A percentile compares a stretch with the other conserved stretches of the same genome.
phyloP scores from a whole-genome alignment of 805 yeast species.

The Starmerella asiatica region DNA sequence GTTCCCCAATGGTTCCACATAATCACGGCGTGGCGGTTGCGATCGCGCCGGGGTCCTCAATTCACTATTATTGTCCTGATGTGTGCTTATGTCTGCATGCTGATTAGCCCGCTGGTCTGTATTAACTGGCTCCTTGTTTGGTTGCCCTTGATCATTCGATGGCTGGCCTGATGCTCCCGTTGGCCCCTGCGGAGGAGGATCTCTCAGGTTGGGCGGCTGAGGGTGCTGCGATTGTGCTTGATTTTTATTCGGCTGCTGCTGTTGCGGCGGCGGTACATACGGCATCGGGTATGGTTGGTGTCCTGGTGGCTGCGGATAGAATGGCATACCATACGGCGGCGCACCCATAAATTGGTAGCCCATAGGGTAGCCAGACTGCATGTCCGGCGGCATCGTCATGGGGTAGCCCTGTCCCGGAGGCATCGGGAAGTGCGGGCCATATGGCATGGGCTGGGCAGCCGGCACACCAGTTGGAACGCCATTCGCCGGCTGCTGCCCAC shows the following conservation, averaged over 20 bases:
- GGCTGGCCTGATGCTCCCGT: neutral
- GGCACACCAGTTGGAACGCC: neutral
- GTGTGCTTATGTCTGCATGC: too few species aligned
- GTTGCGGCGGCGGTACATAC: constrained; percentile 3
- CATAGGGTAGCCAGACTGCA: neutral
- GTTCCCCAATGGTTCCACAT: neutral
- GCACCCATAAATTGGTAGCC: neutral
- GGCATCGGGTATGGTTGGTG: constrained; percentile 7
- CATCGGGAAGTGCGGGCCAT: neutral
- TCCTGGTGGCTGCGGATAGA: constrained; percentile 10
- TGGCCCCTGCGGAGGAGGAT: neutral
- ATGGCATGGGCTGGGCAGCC: neutral
- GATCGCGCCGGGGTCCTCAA: constrained; percentile 7
- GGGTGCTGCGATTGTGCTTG: too few species aligned
- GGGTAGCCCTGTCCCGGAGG: neutral
- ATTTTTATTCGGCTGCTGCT: too few species aligned
- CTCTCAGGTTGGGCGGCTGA: too few species aligned
- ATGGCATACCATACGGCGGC: constrained; percentile 14
- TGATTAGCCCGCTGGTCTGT: too few species aligned
- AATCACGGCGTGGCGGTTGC: neutral
- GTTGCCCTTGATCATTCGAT: too few species aligned
- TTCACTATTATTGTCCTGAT: neutral
- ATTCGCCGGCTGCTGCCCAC: neutral
- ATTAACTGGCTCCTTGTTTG: too few species aligned
- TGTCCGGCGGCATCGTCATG: neutral